Evolutionary conservation across 108 stramenopile genomes (phyloP).

Genomic region (Asterionellopsis glacialis): DNA sequence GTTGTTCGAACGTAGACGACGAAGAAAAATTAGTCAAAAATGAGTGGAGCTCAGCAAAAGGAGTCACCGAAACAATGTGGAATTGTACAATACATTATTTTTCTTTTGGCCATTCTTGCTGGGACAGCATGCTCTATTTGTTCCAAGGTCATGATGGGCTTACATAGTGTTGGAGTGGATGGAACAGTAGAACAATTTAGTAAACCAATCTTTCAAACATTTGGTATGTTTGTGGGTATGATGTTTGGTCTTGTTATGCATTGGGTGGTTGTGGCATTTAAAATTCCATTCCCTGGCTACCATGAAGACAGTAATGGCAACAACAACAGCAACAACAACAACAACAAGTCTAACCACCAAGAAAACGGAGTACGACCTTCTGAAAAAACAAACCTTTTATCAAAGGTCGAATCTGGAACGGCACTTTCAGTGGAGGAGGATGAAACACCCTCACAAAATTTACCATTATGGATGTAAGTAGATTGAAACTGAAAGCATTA

Average conservation of each 20-base stretch:
- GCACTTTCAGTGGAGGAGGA: too few relatives aligned
- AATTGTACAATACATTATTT: slow-evolving; percentile 59
- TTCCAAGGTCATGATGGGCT: slow-evolving; percentile 83
- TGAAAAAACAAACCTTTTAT: too few relatives aligned
- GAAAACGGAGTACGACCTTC: too few relatives aligned
- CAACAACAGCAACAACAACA: neutral
- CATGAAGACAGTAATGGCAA: neutral
- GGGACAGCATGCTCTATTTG: slow-evolving; percentile 87
- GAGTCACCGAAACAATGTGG: slow-evolving; percentile 48
- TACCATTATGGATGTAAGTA: too few relatives aligned
- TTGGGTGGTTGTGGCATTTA: slow-evolving; percentile 49
- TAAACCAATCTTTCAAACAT: slow-evolving; percentile 78
- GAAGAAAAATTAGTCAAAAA: neutral
- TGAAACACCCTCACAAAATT: too few relatives aligned
- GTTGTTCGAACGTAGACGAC: too few relatives aligned
- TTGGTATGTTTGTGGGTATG: slow-evolving; percentile 94
- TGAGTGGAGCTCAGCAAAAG: neutral
- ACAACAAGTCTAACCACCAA: too few relatives aligned
- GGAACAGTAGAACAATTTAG: slow-evolving; percentile 64
- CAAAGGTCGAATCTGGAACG: too few relatives aligned
- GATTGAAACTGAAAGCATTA: too few relatives aligned
- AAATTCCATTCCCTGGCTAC: slow-evolving; percentile 87
- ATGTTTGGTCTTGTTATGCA: slow-evolving; percentile 80
- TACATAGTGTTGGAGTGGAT: slow-evolving; percentile 55
- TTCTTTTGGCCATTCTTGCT: slow-evolving; percentile 73